Evolutionary conservation across 768 basidiomycete species (phyloP), one percentile per base, ranked within the genome.

Genomic region (Kwoniella sp.): DNA sequence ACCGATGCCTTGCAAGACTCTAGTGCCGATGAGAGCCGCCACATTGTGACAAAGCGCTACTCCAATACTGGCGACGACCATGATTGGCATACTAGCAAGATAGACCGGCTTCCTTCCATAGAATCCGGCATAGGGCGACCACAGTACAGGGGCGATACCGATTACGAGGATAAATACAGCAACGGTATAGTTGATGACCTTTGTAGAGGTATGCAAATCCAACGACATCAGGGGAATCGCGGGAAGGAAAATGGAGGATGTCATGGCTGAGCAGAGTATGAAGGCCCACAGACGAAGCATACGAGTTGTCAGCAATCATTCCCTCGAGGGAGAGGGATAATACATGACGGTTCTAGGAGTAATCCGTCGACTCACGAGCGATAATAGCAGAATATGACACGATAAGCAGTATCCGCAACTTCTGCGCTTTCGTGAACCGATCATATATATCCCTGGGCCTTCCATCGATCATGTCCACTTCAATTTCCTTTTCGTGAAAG

Each of bases 161-260:
- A 81, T 80, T 0, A 83, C 78, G 21, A 85, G 73, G 27, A 87
- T 72, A 24, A 84, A 84, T 9, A 87, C 65, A 60, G 85, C 86
- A 1, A 87, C 82, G 1, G 84, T 83, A 29, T 85, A 76, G 86
- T 86, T 88, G 55, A 90, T 83, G 19, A 87, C 77, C 17, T 84
- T 68, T 0, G 83, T 83, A 0, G 88, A 85, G 0, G 88, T 82
- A 25, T 84, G 52, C 10, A 92, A 77, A 63, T 92, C 89, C 26
- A 76, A 78, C 8, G 90, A 86, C 49, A 92, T 86, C 54, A 88
- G 84, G 0, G 89, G 88, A 59, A 91, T 88, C 0, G 86, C 86
- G 0, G 90, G 90, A 1, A 90, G 83, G 74, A 91, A 90, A 0
- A 85, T 85, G 0, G 85, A 87, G 7, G 85, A 81, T 0, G 88